These are phyloP conservation scores for Meyerozyma smithsonii DNA, from an alignment of 1,139 yeast genomes.

Conservation along the genomic window DNA sequence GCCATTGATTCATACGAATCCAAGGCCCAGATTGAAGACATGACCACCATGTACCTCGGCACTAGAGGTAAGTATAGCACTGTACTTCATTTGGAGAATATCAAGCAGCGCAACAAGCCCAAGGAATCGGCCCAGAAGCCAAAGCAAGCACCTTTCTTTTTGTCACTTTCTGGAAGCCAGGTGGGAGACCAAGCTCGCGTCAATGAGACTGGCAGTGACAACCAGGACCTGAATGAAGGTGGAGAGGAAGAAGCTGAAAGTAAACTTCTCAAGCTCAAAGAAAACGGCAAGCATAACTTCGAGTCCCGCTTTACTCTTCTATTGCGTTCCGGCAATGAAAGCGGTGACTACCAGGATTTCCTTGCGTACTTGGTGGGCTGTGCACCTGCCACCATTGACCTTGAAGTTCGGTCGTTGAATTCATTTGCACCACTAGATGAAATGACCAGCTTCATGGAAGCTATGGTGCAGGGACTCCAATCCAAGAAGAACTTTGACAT, in stretches of 20 bases:
- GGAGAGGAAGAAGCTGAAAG: conserved; percentile 16
- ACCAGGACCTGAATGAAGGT: conserved; percentile 10
- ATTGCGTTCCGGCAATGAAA: conserved; percentile 48
- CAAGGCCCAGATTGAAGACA: conserved; percentile 56
- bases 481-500: conserved; percentile 64
- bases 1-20: conserved; percentile 42
- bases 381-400: conserved; percentile 76
- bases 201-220: conserved; percentile 42
- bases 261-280: conserved; percentile 24
- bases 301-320: conserved; percentile 73
- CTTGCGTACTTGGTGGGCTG: conserved; percentile 52
- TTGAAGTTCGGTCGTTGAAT: conserved; percentile 79
- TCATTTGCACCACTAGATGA: conserved; percentile 63
- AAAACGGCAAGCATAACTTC: conserved; percentile 33
- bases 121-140: conserved; percentile 86
- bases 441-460: conserved; percentile 57
- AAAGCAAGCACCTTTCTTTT: conserved; percentile 76
- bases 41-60: conserved; percentile 71
- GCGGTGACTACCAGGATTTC: conserved; percentile 44
- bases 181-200: conserved; percentile 68
- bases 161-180: conserved; percentile 58
- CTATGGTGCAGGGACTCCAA: conserved; percentile 56
- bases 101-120: conserved; percentile 84
- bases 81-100: conserved; percentile 73
- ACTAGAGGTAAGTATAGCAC: conserved; percentile 80